These are phyloP conservation scores for Paecilomyces sp. DNA, from an alignment of 2,329 filamentous ascomycete species.

Conservation along the genomic window DNA sequence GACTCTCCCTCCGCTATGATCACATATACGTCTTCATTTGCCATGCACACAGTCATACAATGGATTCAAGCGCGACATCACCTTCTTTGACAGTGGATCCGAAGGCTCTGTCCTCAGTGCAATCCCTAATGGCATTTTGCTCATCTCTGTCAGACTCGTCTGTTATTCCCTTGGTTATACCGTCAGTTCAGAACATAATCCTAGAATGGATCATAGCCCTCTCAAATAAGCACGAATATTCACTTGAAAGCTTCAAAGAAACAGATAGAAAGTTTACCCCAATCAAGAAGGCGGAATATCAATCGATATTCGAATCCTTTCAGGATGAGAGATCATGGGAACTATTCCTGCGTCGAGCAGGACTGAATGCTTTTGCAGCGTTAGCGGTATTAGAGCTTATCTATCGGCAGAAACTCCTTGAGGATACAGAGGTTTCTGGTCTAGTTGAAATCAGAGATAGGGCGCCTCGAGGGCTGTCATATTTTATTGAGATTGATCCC, in stretches of 20 bases:
- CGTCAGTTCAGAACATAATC: constrained; percentile 29
- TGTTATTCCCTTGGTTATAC: constrained; percentile 10
- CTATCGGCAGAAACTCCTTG: neutral
- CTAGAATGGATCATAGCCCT: constrained; percentile 49
- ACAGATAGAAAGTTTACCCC: constrained; percentile 4
- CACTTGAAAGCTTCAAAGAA: neutral
- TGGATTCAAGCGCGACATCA: constrained; percentile 12
- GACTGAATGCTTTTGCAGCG: constrained; percentile 66
- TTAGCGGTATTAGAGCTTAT: constrained; percentile 50
- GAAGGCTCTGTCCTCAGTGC: constrained; percentile 8
- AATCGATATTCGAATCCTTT: constrained; percentile 27
- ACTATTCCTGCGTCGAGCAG: constrained; percentile 56
- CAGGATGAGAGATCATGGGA: constrained; percentile 62
- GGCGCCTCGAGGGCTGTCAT: constrained; percentile 33
- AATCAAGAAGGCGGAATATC: constrained; percentile 4
- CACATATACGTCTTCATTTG: constrained; percentile 61
- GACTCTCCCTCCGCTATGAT: constrained; percentile 56
- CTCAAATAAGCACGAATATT: constrained; percentile 41
- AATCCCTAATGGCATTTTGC: constrained; percentile 18
- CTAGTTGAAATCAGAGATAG: constrained; percentile 5
- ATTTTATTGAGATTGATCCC: constrained; percentile 51
- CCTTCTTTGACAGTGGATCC: constrained; percentile 5
- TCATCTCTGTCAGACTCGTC: constrained; percentile 9
- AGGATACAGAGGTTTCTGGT: constrained; percentile 2
- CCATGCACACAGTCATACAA: constrained; percentile 9